Percentiles rank a stretch among this genome's conserved stretches.
Conservation (phyloP, 768 basidiomycete genomes). For the Leccinum uliginosum region DNA sequence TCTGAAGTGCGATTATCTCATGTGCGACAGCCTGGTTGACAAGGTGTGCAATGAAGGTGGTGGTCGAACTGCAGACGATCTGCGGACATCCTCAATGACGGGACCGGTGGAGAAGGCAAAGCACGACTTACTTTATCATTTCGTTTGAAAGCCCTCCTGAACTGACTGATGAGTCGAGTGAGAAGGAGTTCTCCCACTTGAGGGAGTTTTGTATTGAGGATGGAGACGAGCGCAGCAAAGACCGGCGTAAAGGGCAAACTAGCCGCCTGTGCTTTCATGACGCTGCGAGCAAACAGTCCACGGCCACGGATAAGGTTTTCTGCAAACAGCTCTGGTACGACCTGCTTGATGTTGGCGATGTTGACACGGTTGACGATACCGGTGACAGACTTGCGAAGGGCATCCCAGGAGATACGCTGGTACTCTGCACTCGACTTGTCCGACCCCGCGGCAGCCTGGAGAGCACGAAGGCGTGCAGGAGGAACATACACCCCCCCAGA, state of each 20-base stretch:
- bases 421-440: conserved; percentile 88
- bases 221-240: conserved; percentile 89
- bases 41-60: conserved; percentile 86
- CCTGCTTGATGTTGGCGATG: conserved; percentile 90
- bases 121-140: conserved; percentile 84
- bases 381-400: conserved; percentile 93
- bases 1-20: conserved; percentile 91
- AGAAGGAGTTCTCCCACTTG: conserved; percentile 92
- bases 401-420: conserved; percentile 97
- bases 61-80: conserved; percentile 91
- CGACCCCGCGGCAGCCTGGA: conserved; percentile 76
- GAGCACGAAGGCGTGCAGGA: conserved; percentile 84
- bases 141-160: conserved; percentile 89
- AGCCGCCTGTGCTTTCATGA: conserved; percentile 97
- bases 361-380: conserved; percentile 99
- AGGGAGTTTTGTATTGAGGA: conserved; percentile 96
- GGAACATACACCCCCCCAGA: conserved; percentile 97
- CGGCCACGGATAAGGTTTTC: conserved; percentile 94
- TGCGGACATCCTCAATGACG: conserved; percentile 28
- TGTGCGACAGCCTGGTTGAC: conserved; percentile 93
- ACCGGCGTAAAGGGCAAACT: conserved; percentile 98
- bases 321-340: conserved; percentile 84
- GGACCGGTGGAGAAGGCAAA: neutral
- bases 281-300: conserved; percentile 86
- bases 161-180: conserved; percentile 89